These are phyloP conservation scores for Nicotiana tabacum DNA, from an alignment of 257 asterid genomes.

Conservation along the genomic window DNA sequence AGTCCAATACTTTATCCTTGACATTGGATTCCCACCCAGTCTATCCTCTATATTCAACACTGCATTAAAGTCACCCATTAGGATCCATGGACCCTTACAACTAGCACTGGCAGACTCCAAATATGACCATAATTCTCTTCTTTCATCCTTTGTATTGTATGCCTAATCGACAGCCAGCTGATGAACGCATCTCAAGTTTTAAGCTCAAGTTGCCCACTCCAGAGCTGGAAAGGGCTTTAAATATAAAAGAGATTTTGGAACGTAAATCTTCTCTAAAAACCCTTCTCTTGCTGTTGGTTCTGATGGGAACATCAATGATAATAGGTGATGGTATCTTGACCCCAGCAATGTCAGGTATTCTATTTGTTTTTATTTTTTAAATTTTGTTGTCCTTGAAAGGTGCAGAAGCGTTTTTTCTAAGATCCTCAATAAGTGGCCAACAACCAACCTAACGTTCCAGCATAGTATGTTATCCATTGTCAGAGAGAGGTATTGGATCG, in stretches of 20 bases:
- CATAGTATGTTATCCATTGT: too few relatives aligned
- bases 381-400: slow-evolving; percentile 1
- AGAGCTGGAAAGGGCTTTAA: slow-evolving; percentile 86
- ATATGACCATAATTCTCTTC: too few relatives aligned
- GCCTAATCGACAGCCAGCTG: slow-evolving; percentile 69
- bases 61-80: too few relatives aligned
- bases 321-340: slow-evolving; percentile 96
- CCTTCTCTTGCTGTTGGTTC: slow-evolving; percentile 69
- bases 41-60: too few relatives aligned
- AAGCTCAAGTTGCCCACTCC: slow-evolving; percentile 92
- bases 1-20: too few relatives aligned
- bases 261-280: slow-evolving; percentile 49
- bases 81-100: too few relatives aligned
- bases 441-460: neutral
- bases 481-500: too few relatives aligned
- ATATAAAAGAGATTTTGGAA: slow-evolving; percentile 73
- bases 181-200: slow-evolving; percentile 83
- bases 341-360: slow-evolving; percentile 90
- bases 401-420: neutral
- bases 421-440: neutral
- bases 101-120: too few relatives aligned
- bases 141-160: too few relatives aligned
- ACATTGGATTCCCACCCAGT: too few relatives aligned
- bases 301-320: slow-evolving; percentile 90
- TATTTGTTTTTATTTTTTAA: neutral